Percentiles rank a stretch among this genome's conserved stretches.
Conservation (phyloP, 2,329 filamentous ascomycete species). For the Colletotrichum plurivorum region DNA sequence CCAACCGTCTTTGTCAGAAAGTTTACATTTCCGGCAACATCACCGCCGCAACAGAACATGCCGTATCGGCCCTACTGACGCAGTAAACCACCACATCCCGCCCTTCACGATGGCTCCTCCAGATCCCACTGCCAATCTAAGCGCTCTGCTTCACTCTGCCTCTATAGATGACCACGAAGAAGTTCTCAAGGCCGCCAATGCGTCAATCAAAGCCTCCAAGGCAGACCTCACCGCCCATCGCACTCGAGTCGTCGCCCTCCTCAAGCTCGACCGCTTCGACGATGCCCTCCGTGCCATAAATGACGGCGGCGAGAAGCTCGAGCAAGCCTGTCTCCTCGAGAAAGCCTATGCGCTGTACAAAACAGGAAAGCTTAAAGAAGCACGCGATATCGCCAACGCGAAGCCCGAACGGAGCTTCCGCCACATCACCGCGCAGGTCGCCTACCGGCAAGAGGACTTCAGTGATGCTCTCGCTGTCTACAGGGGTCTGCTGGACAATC, state of each 20-base stretch:
- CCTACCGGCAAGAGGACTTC: constrained; percentile 84
- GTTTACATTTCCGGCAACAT: too few relatives aligned
- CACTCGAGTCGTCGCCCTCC: constrained; percentile 79
- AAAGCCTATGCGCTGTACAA: constrained; percentile 90
- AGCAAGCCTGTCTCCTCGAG: constrained; percentile 75
- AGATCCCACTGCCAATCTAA: constrained; percentile 66
- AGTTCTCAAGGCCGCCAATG: constrained; percentile 75
- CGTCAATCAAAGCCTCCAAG: constrained; percentile 73
- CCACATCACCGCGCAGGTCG: constrained; percentile 75
- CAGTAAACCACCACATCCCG: neutral
- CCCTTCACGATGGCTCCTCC: constrained; percentile 52
- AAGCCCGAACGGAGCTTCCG: constrained; percentile 54
- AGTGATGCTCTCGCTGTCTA: constrained; percentile 76
- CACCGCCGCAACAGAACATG: constrained; percentile 11
- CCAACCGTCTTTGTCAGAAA: too few relatives aligned
- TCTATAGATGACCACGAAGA: constrained; percentile 81
- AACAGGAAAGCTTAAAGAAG: constrained; percentile 76
- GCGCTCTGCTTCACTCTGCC: constrained; percentile 67
- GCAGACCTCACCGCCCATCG: constrained; percentile 73
- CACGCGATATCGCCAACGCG: constrained; percentile 57
- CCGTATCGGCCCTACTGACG: constrained; percentile 7
- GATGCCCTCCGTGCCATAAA: constrained; percentile 80
- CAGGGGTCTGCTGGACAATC: constrained; percentile 68
- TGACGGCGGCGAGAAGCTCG: constrained; percentile 72
- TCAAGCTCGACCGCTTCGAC: constrained; percentile 86